Base-by-base conservation (phyloP, 371 early-diverging fungal species). In the Lichtheimia ramosa region DNA sequence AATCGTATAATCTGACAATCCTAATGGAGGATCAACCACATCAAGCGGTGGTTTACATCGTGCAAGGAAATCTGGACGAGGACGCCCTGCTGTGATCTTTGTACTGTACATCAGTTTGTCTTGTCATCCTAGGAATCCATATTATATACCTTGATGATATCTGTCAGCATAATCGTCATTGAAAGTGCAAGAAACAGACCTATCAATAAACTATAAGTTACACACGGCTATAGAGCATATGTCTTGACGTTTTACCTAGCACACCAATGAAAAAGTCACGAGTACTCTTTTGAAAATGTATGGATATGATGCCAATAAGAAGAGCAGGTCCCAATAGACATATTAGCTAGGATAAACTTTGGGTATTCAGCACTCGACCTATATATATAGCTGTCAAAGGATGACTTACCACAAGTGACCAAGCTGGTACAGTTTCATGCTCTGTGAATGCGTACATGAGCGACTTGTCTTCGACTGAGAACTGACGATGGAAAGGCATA, bases 61-160 rank as follows among this genome's bases (percentile, higher is more conserved):
- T 51, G 74, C 81, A n/a, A 96, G 61, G 72, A 96, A 95, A 79
- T 98, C 97, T 5, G 99, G 99, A 7, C 99, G 82, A 40, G 90
- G 84, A 20, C 92, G 64, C 13, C 85, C 85, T 5, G 74, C 76
- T 0, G 82, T 75, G 40, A 77, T 69, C 82, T 80, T n/a, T 46
- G 62, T n/a, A 6, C 10, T 18, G 6, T 5, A 8, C n/a, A 10
- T 21, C n/a, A 21, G 46, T 46, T 18, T 18, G 46, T 16, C 13
- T 16, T 14, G 0, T n/a, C 18, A 1, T 20, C 3, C 1, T 4
- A 46, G n/a, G 2, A 18, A 61, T 48, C 0, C 12, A 10, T 55
- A 18, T 43, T 65, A n/a, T n/a, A n/a, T 69, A 84, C 83, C 83
- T 93, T 94, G 20, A 91, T 60, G 2, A 82, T 70, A 63, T 90